Evolutionary conservation across 164 flowering plant species (phyloP), one percentile per base, ranked within the genome.

Genomic region (Echeveria elegans): DNA sequence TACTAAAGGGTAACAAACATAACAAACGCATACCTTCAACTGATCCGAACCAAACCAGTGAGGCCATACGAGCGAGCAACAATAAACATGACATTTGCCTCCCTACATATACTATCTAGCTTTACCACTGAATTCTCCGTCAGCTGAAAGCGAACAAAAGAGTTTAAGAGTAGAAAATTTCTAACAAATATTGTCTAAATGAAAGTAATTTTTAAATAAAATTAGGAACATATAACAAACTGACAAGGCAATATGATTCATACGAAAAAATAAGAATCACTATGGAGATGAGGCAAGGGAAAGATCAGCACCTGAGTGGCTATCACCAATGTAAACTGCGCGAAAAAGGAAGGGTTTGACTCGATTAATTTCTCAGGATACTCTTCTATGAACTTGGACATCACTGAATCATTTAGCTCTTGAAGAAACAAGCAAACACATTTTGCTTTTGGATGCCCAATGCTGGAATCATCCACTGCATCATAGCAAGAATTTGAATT

Each of bases 41-140:
- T 91, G 73, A 89, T 80, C 14, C 97, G 87, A 66, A 91, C 96
- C 76, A 91, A 73, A 64, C 99, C 99, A 69, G 96, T 88, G 48
- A 94, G 85, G 60, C 99, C 99, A 81, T 94, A 94, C 34, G 97
- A 91, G 45, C 97, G 97, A 73, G 96, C 99, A 79, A 87, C 76
- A 75, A 91, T 75, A 75, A 89, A 69, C 82, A 82, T 82, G 24
- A 89, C 84, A 76, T 87, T 82, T 34, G 93, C 87, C 52, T 82
- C 80, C 74, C 99, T 75, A 70, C 99, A 94, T 75, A 94, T 94
- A 74, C 76, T 85, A 74, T 94, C 99, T 73, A 91, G 85, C 77
- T 87, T 89, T 69, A 87, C 67, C 88, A 88, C 82, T 47, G 86
- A 82, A 63, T 78, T 79, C 80, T 93, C 98, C 72, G 78, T 83